Conservation (phyloP, 2,329 filamentous ascomycete genomes). For the Botryotinia convoluta region DNA sequence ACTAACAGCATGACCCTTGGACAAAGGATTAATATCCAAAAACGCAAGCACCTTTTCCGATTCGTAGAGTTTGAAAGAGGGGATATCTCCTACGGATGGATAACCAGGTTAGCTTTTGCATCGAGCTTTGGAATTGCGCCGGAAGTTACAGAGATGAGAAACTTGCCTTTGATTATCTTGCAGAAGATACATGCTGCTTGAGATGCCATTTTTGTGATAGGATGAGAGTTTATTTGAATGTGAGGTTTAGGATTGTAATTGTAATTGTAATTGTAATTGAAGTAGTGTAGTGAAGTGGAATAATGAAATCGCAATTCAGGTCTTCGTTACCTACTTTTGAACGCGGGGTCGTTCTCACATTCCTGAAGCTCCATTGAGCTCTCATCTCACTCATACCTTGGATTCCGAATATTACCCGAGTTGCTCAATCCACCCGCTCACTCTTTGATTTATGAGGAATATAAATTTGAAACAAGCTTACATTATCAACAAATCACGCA, state of each 20-base stretch:
- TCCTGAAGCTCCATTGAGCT: constrained; percentile 5
- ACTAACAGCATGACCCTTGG: constrained; percentile 82
- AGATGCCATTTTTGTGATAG: neutral
- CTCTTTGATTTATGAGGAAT: rapidly evolving
- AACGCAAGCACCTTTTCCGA: constrained; percentile 92
- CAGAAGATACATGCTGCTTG: constrained; percentile 84
- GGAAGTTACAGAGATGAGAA: constrained; percentile 22
- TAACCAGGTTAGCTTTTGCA: constrained; percentile 15
- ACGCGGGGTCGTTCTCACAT: constrained; percentile 14
- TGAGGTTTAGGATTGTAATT: neutral
- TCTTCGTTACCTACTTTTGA: neutral
- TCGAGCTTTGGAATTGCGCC: neutral
- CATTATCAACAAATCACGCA: neutral
- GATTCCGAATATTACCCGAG: neutral
- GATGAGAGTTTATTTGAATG: neutral
- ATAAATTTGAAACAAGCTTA: rapidly evolving
- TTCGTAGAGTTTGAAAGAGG: constrained; percentile 94
- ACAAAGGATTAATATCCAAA: constrained; percentile 90
- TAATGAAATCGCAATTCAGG: neutral
- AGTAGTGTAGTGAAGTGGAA: neutral
- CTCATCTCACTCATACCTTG: no score
- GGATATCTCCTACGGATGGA: constrained; percentile 75
- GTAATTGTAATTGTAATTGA: neutral
- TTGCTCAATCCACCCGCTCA: neutral
- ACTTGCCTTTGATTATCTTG: constrained; percentile 87